Evolutionary conservation across 2,329 filamentous ascomycete genomes (phyloP).

Genomic region (Fusarium cyanostomum): DNA sequence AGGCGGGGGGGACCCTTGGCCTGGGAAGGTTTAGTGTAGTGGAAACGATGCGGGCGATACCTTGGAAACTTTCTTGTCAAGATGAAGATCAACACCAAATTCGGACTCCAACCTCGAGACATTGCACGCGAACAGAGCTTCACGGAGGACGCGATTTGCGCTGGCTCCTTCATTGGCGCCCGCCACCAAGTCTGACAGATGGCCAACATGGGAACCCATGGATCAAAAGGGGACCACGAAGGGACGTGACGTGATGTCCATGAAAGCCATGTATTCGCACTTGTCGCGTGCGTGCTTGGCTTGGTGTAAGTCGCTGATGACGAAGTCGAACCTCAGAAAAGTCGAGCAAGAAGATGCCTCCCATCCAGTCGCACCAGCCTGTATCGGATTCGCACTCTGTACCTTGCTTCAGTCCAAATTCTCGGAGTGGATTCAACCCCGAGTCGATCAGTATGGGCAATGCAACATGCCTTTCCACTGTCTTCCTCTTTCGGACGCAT

Average conservation of each 20-base stretch:
- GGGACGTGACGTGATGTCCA: conserved; percentile 21
- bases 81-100: conserved; percentile 39
- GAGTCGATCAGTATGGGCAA: conserved; percentile 1
- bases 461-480: conserved; percentile 13
- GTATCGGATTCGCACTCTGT: background rate
- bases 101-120: conserved; percentile 20
- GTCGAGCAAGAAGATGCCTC: background rate
- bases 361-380: background rate
- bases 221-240: conserved; percentile 14
- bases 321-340: background rate
- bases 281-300: background rate
- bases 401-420: conserved; percentile 9
- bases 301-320: conserved; percentile 10
- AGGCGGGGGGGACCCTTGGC: conserved; percentile 27
- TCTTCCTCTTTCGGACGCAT: conserved; percentile 19
- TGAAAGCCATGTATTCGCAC: conserved; percentile 5
- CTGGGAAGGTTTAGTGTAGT: conserved; percentile 31
- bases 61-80: conserved; percentile 35
- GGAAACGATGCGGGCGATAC: conserved; percentile 24
- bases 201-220: conserved; percentile 19
- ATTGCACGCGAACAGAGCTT: background rate
- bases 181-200: conserved; percentile 27
- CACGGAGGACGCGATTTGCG: conserved; percentile 10
- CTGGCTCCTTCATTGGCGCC: conserved; percentile 20
- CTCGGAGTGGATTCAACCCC: background rate